Evolutionary conservation across 768 basidiomycete species (phyloP).

Genomic region (Trametes cinnabarina): DNA sequence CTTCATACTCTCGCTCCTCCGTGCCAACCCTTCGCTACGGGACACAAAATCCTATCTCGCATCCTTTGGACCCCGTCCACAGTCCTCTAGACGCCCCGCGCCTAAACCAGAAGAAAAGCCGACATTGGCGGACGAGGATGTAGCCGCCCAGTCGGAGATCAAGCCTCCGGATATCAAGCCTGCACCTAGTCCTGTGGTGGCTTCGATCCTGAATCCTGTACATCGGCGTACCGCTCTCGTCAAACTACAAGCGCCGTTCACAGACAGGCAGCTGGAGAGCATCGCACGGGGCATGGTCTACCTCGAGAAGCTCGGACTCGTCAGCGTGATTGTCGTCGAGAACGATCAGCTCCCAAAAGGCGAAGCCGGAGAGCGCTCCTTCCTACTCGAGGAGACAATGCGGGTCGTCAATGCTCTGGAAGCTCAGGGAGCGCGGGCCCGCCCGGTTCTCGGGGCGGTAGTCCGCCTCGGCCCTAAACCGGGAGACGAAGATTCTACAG

Average conservation of each 20-base stretch:
- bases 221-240: slow-evolving; percentile 88
- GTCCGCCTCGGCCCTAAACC: slow-evolving; percentile 83
- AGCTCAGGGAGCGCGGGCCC: slow-evolving; percentile 78
- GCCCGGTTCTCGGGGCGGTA: slow-evolving; percentile 85
- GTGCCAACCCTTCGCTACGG: slow-evolving; percentile 86
- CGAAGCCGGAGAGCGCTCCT: slow-evolving; percentile 63
- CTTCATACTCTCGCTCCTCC: slow-evolving; percentile 92
- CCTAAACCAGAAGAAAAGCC: slow-evolving; percentile 31
- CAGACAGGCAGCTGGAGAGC: slow-evolving; percentile 88
- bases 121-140: slow-evolving; percentile 21
- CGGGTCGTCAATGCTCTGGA: slow-evolving; percentile 81
- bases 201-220: slow-evolving; percentile 82
- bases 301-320: slow-evolving; percentile 91
- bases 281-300: slow-evolving; percentile 92
- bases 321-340: slow-evolving; percentile 94
- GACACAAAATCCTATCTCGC: slow-evolving; percentile 90
- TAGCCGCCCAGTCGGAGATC: slow-evolving; percentile 25
- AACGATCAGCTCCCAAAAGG: slow-evolving; percentile 73
- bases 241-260: slow-evolving; percentile 95
- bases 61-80: slow-evolving; percentile 77
- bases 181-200: slow-evolving; percentile 51
- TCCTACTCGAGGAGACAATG: slow-evolving; percentile 78
- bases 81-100: slow-evolving; percentile 28
- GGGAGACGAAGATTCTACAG: slow-evolving; percentile 31
- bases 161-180: slow-evolving; percentile 36